These are phyloP conservation scores for Fonsecaea multimorphosa DNA, from an alignment of 2,329 filamentous ascomycete species.

Conservation along the genomic window DNA sequence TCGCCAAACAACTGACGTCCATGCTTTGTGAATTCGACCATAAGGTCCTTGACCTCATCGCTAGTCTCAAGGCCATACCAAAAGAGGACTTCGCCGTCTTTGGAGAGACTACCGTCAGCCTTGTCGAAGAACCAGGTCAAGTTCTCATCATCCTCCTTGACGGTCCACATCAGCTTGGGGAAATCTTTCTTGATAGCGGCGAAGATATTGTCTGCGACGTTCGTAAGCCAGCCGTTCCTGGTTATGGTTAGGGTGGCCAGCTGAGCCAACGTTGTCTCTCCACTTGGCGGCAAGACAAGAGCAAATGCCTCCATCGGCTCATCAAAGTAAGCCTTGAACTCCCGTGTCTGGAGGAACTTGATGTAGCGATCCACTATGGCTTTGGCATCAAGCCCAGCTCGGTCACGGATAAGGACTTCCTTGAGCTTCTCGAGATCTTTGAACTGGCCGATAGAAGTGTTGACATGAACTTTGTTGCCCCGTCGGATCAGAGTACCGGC, in stretches of 20 bases:
- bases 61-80: constrained; percentile 89
- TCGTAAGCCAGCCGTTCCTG: constrained; percentile 91
- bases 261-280: constrained; percentile 73
- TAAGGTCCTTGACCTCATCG: constrained; percentile 80
- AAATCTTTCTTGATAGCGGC: constrained; percentile 92
- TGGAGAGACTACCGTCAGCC: constrained; percentile 87
- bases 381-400: constrained; percentile 78
- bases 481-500: constrained; percentile 91
- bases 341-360: constrained; percentile 73
- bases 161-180: constrained; percentile 92
- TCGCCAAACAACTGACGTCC: constrained; percentile 87
- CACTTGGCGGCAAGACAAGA: constrained; percentile 76
- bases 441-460: constrained; percentile 74
- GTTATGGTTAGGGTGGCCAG: constrained; percentile 91
- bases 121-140: constrained; percentile 98
- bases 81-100: constrained; percentile 88
- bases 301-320: constrained; percentile 91
- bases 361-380: constrained; percentile 88
- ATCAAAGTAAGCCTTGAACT: constrained; percentile 94
- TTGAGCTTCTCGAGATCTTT: constrained; percentile 78
- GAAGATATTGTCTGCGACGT: constrained; percentile 95
- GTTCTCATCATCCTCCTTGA: constrained; percentile 94
- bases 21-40: constrained; percentile 82
- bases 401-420: constrained; percentile 79
- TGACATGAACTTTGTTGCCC: constrained; percentile 84